Base-by-base conservation (phyloP, 148 eudicot genomes). In the Tetragonia tetragonoides region DNA sequence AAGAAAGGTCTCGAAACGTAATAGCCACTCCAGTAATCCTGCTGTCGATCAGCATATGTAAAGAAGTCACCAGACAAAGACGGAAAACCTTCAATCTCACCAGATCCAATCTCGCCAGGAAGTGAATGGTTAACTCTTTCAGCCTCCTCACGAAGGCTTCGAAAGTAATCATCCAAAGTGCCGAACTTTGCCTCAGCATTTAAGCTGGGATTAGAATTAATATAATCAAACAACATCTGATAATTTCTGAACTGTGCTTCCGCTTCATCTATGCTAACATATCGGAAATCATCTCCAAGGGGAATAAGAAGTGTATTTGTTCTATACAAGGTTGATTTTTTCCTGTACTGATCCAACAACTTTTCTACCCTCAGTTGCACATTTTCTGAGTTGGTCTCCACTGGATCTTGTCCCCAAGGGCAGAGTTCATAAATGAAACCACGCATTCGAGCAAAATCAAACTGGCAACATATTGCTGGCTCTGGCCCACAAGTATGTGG, bases 401-500 rank as follows among this genome's bases (percentile, higher is more conserved):
- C 87, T 0, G 99, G 99, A 80, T 93, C 84, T 57, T 88, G 76
- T 66, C 97, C 91, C 99, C 99, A 96, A 59, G 99, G 99, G 79
- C 99, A 96, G 62, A 87, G 91, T 82, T 96, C 98, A 77, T 96
- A 96, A 54, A 82, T 78, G 80, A 90, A 96, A 59, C 93, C 93
- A 71, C 87, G 93, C 92, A 86, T 93, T 61, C 99, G 88, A 76
- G 99, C 99, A 80, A 93, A 95, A 73, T 96, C 99, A 79, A 95
- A 96, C 81, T 96, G 98, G 81, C 99, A 96, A 79, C 99, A 96
- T 77, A 96, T 78, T 46, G 97, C 99, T 54, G 99, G 99, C 75
- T 96, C 99, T 1, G 99, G 99, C 41, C 99, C 99, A 87, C 99
- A 96, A 28, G 99, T 96, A 81, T 96, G 99, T 39, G 99, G 99